Conservation (phyloP, 306 rosid genomes). For the Prunus dulcis region DNA sequence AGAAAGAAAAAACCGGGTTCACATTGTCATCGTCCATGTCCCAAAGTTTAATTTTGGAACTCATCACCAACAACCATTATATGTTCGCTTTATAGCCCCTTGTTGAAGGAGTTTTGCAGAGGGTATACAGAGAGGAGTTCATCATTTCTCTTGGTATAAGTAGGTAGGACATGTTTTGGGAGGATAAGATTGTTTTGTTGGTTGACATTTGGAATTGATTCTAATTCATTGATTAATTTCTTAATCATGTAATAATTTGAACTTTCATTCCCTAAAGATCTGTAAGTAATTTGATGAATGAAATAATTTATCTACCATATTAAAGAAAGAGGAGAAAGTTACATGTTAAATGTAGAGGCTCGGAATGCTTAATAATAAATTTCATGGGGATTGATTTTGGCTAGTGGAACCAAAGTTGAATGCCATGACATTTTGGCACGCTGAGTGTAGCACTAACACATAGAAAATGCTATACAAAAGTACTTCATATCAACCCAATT, state of each 20-base stretch:
- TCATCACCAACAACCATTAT: no score
- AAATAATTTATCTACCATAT: not conserved
- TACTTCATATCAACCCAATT: not conserved
- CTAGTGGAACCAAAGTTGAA: not conserved
- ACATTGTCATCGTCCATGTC: no score
- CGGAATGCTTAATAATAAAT: not conserved
- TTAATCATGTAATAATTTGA: not conserved
- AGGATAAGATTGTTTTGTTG: not conserved
- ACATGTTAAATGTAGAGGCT: not conserved
- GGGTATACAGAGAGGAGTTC: not conserved
- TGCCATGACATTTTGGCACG: not conserved
- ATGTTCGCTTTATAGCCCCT: no score
- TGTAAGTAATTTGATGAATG: not conserved
- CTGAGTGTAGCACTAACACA: not conserved
- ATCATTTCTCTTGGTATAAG: not conserved
- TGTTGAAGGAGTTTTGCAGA: no score
- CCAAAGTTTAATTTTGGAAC: no score
- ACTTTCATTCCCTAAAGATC: not conserved
- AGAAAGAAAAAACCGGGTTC: no score
- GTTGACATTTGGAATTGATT: not conserved
- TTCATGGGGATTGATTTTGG: not conserved
- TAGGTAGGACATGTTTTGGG: not conserved
- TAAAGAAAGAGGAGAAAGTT: not conserved
- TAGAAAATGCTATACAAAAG: not conserved
- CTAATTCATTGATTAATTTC: not conserved